Evolutionary conservation across 2,329 filamentous ascomycete species (phyloP).

Genomic region (Fusarium sp.): DNA sequence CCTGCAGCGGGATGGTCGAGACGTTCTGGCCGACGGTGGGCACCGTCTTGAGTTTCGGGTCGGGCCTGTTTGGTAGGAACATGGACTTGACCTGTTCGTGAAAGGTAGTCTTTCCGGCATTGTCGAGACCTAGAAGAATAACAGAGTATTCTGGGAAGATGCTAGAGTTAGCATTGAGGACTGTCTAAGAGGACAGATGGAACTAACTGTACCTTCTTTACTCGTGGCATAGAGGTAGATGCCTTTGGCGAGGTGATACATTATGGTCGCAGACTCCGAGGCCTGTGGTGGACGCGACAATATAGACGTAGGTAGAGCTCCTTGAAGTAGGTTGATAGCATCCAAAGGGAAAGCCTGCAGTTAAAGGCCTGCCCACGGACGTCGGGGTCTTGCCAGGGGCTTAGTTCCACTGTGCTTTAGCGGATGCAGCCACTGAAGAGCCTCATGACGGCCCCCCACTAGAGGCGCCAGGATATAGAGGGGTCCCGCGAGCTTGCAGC

Average conservation of each 20-base stretch:
- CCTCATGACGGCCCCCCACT: slow-evolving; percentile 22
- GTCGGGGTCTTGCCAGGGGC: slow-evolving; percentile 3
- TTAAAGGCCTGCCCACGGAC: neutral
- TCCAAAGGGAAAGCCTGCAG: slow-evolving; percentile 2
- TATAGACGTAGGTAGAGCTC: slow-evolving; percentile 1
- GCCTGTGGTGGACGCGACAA: slow-evolving; percentile 9
- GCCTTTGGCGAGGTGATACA: slow-evolving; percentile 97
- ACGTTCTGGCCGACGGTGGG: slow-evolving; percentile 98
- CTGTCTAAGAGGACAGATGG: slow-evolving; percentile 17
- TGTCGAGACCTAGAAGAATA: slow-evolving; percentile 95
- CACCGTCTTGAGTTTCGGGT: slow-evolving; percentile 83
- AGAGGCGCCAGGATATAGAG: slow-evolving; percentile 12
- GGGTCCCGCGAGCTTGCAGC: slow-evolving; percentile 26
- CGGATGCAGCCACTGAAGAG: slow-evolving; percentile 33
- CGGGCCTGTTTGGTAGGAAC: slow-evolving; percentile 72
- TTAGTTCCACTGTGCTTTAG: slow-evolving; percentile 24
- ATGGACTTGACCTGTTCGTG: slow-evolving; percentile 95
- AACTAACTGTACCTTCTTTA: slow-evolving; percentile 78
- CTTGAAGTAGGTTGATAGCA: slow-evolving; percentile 10
- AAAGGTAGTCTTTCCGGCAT: slow-evolving; percentile 97
- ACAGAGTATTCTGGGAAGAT: slow-evolving; percentile 84
- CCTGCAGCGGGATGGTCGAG: slow-evolving; percentile 86
- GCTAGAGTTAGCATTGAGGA: slow-evolving; percentile 8
- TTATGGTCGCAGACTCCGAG: slow-evolving; percentile 52
- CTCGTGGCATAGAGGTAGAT: slow-evolving; percentile 95